Conservation (phyloP, 2,329 filamentous ascomycete genomes). For the Metarhizium album region DNA sequence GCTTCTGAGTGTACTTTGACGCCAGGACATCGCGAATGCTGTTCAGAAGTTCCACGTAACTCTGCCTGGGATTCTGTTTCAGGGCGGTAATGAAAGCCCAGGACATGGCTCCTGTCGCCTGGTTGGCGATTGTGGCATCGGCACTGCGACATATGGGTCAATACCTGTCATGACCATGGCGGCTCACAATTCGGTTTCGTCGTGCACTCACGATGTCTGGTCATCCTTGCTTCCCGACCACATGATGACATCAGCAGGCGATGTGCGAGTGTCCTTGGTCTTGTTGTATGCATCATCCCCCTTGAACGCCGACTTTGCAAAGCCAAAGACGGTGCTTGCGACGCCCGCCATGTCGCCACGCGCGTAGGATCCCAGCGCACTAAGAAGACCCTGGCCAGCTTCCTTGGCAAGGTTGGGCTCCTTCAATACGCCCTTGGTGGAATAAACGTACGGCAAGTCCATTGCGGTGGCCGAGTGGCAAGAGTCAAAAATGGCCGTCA, state of each 20-base stretch:
- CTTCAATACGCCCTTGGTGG: constrained; percentile 68
- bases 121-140: constrained; percentile 76
- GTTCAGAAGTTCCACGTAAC: constrained; percentile 90
- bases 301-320: constrained; percentile 78
- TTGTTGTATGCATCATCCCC: constrained; percentile 72
- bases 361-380: constrained; percentile 67
- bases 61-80: constrained; percentile 89
- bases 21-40: constrained; percentile 84
- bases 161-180: constrained; percentile 4
- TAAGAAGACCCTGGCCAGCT: constrained; percentile 60
- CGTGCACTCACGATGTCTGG: constrained; percentile 60
- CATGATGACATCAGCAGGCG: constrained; percentile 92
- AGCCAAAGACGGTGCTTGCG: constrained; percentile 64
- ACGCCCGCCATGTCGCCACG: constrained; percentile 77
- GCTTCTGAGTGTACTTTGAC: constrained; percentile 85
- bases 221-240: constrained; percentile 95
- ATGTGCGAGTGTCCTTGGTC: constrained; percentile 81
- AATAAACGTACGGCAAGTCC: constrained; percentile 72
- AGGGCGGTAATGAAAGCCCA: constrained; percentile 90
- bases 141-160: constrained; percentile 42
- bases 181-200: neutral
- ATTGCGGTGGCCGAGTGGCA: constrained; percentile 71
- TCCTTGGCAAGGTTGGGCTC: constrained; percentile 75
- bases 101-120: constrained; percentile 96
- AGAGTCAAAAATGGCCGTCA: constrained; percentile 73